A percentile compares a stretch with the other conserved stretches of the same genome.
Conservation (phyloP, 805 yeast genomes). For the Kodamaea jinghongensis region DNA sequence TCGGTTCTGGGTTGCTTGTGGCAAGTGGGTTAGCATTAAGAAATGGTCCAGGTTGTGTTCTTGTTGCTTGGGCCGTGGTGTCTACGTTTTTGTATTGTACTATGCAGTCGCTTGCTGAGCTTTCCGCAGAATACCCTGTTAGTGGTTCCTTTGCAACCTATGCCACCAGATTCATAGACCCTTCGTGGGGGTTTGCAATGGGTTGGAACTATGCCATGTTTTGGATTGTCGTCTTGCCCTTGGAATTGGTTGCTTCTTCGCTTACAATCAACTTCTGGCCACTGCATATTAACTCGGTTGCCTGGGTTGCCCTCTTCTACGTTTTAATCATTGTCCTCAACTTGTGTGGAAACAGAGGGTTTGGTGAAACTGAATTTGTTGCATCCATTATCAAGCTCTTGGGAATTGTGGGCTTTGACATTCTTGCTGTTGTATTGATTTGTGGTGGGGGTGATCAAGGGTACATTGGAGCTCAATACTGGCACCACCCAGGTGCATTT, state of each 20-base stretch:
- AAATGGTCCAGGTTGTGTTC: slow-evolving; percentile 31
- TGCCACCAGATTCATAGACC: slow-evolving; percentile 41
- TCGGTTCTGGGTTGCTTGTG: slow-evolving; percentile 41
- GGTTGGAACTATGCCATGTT: slow-evolving; percentile 45
- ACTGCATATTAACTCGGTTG: slow-evolving; percentile 36
- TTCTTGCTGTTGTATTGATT: slow-evolving; percentile 37
- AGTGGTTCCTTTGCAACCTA: slow-evolving; percentile 42
- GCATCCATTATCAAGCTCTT: slow-evolving; percentile 35
- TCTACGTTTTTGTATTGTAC: slow-evolving; percentile 40
- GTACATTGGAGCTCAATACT: slow-evolving; percentile 35
- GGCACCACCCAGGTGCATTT: slow-evolving; percentile 38
- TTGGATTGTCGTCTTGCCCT: slow-evolving; percentile 44
- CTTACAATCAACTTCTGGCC: slow-evolving; percentile 42
- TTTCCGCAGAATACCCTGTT: slow-evolving; percentile 38
- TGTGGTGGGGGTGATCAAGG: slow-evolving; percentile 41
- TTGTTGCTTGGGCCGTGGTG: slow-evolving; percentile 42
- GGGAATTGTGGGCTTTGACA: slow-evolving; percentile 41
- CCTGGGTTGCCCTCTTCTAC: slow-evolving; percentile 40
- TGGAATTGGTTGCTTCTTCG: slow-evolving; percentile 43
- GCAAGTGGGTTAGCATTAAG: slow-evolving; percentile 38
- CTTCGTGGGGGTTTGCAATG: slow-evolving; percentile 45
- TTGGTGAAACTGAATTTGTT: slow-evolving; percentile 38
- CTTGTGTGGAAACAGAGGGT: slow-evolving; percentile 34
- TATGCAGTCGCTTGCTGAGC: slow-evolving; percentile 42
- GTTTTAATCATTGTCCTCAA: slow-evolving; percentile 35